A percentile compares a stretch with the other conserved stretches of the same genome.
phyloP scores from a whole-genome alignment of 2,329 filamentous ascomycete genomes.

The Zymoseptoria tritici region DNA sequence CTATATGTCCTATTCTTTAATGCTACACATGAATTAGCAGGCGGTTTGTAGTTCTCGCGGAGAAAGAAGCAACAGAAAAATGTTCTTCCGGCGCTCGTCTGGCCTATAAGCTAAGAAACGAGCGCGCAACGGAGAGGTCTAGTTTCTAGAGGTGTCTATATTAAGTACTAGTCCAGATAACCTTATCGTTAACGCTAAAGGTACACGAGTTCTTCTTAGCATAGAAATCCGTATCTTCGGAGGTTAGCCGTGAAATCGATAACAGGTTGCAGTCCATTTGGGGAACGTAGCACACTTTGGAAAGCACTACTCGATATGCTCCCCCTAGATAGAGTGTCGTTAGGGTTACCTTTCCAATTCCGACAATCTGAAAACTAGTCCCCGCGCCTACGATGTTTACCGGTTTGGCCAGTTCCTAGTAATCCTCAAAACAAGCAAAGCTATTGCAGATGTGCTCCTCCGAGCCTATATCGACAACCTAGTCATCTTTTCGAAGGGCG shows the following conservation, averaged over 20 bases:
- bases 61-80: not conserved
- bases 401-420: not conserved
- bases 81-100: not conserved
- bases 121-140: not conserved
- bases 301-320: not conserved
- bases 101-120: not conserved
- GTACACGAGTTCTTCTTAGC: not conserved
- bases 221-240: not conserved
- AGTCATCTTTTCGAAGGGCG: not conserved
- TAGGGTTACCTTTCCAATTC: not conserved
- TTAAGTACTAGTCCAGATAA: not conserved
- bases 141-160: not conserved
- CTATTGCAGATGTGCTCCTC: not conserved
- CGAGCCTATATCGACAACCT: not conserved
- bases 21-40: not conserved
- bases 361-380: not conserved
- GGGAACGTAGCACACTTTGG: not conserved
- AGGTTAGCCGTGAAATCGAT: not conserved
- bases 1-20: slow-evolving; percentile 2
- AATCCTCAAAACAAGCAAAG: not conserved
- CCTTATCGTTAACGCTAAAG: not conserved
- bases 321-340: not conserved
- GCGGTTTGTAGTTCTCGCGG: not conserved
- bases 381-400: not conserved
- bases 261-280: not conserved